phyloP scores from a whole-genome alignment of 306 rosid genomes.

The Prunus mira region DNA sequence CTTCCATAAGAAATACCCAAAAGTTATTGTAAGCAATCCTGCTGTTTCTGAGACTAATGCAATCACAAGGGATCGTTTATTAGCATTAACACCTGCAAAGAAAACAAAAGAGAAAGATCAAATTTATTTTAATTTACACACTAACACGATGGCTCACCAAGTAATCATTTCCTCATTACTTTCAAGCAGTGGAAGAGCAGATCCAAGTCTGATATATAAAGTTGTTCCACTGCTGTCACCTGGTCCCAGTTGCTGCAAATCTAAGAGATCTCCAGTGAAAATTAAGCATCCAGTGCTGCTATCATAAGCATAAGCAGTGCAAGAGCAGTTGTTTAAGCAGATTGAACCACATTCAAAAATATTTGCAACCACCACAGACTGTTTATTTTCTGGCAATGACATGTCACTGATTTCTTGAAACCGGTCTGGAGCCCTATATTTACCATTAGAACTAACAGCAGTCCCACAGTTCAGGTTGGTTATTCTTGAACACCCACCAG shows the following conservation, averaged over 20 bases:
- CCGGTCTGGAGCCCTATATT: neutral
- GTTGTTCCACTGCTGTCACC: neutral
- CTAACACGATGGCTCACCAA: too few species aligned
- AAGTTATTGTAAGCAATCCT: neutral
- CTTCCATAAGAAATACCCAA: conserved; percentile 1
- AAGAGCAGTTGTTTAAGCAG: conserved; percentile 37
- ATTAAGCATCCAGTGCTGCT: conserved; percentile 30
- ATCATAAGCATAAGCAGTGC: conserved; percentile 41
- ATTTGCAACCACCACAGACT: conserved; percentile 8
- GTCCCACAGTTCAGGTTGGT: conserved; percentile 20
- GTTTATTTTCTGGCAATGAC: conserved; percentile 15
- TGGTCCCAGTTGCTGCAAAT: neutral
- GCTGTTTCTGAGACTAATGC: neutral
- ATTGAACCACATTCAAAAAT: conserved; percentile 31
- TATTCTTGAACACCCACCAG: conserved; percentile 56
- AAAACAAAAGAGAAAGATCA: too few species aligned
- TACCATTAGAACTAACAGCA: too few species aligned
- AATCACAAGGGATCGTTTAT: neutral
- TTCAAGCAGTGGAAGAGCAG: neutral
- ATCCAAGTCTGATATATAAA: conserved; percentile 11
- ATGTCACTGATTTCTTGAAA: conserved; percentile 17
- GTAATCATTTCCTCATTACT: conserved; percentile 10
- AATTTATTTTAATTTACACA: too few species aligned
- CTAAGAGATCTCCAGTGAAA: conserved; percentile 29
- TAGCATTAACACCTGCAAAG: neutral